Evolutionary conservation across 106 monocot species (phyloP), one percentile per base, ranked within the genome.

Genomic region (Apostasia ramifera): DNA sequence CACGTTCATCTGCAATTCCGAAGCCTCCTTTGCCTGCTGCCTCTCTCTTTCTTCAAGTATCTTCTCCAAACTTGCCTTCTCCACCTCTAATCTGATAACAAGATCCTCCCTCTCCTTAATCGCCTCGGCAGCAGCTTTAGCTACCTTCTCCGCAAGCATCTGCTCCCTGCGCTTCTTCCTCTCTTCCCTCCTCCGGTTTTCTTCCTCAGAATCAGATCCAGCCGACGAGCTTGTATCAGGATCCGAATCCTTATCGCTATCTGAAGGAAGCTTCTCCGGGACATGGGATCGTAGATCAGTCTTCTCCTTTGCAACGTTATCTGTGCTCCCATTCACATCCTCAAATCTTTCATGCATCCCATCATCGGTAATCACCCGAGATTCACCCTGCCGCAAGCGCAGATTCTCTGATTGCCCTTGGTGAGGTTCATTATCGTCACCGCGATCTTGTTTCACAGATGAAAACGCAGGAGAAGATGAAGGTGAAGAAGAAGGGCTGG

Each of bases 1-100:
- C 85, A 86, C 88, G 64, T 71, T 91, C 37, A 49, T 82, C 66
- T 91, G 94, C 77, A 95, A 78, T 70, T 86, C 88, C 71, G 85
- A 86, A 70, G 91, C 94, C 85, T 90, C 85, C 55, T 83, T 81
- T 11, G 79, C 94, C 71, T 94, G 94, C 61, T 88, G 78, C 63
- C 77, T 88, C 67, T 76, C 79, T 39, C 94, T 53, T 66, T 91
- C 91, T 66, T 77, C 81, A 1, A 91, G 74, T 43, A 88, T 78
- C 59, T 84, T 91, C 71, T 84, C 85, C 44, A 91, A 58, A 66
- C 85, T 86, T 60, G 75, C 53, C 80, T 88, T 91, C 86, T 95
- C 91, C 1, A 79, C 83, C 57, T 91, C 85, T 48, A 95, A 62
- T 60, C 66, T 88, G 1, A 80, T 85, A 15, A 95, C 88, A 44